Evolutionary conservation across 495 filamentous ascomycete genomes (phyloP).

Genomic region (Penicillium taxi): DNA sequence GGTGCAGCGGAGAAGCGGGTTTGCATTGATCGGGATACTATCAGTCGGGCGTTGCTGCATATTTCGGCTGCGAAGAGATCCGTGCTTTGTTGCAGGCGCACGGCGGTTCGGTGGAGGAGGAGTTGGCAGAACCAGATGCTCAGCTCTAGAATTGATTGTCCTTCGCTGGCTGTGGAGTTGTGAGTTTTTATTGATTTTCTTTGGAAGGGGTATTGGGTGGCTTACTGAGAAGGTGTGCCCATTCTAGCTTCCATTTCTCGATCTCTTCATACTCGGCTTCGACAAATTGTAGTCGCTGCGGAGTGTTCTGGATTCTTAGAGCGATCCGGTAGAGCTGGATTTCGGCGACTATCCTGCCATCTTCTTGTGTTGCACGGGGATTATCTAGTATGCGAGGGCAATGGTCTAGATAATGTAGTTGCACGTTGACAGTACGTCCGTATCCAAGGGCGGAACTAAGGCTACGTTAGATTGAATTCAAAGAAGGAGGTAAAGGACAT

Average conservation of each 20-base stretch:
- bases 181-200: conserved; percentile 4
- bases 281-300: conserved; percentile 24
- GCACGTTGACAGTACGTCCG: conserved; percentile 29
- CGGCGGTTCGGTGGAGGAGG: conserved; percentile 29
- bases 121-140: conserved; percentile 36
- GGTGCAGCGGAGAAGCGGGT: conserved; percentile 24
- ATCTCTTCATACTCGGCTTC: conserved; percentile 33
- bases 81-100: conserved; percentile 21
- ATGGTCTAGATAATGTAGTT: conserved; percentile 28
- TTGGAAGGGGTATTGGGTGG: background rate
- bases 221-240: conserved; percentile 32
- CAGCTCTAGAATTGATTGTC: conserved; percentile 27
- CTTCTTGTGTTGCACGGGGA: conserved; percentile 26
- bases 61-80: conserved; percentile 26
- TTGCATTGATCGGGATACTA: conserved; percentile 30
- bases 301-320: conserved; percentile 20
- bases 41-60: conserved; percentile 28
- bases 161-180: conserved; percentile 19
- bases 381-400: conserved; percentile 31
- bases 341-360: conserved; percentile 31
- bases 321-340: conserved; percentile 32
- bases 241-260: conserved; percentile 35
- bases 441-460: conserved; percentile 31
- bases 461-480: conserved; percentile 1
- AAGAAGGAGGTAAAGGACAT: conserved; percentile 6